A percentile compares a stretch with the other conserved stretches of the same genome.
These are phyloP conservation scores for Breynia disticha DNA, from an alignment of 441 rosid genomes.

Conservation along the genomic window DNA sequence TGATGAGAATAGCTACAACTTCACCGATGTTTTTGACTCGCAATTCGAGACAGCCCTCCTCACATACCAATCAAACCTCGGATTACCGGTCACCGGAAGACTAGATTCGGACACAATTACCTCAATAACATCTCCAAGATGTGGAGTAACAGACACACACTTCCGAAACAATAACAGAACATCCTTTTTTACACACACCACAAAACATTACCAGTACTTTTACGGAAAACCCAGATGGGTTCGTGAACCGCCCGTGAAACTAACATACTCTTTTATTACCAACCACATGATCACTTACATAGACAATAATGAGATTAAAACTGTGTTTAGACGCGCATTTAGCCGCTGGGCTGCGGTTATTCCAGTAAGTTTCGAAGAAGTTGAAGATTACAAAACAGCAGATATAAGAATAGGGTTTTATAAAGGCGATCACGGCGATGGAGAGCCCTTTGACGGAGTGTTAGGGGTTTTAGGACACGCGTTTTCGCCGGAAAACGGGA, in stretches of 20 bases:
- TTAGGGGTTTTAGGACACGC: conserved; percentile 75
- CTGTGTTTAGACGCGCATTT: conserved; percentile 46
- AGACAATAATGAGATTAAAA: conserved; percentile 23
- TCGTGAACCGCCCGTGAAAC: conserved; percentile 25
- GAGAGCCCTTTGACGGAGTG: conserved; percentile 73
- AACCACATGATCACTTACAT: conserved; percentile 42
- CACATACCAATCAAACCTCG: conserved; percentile 49
- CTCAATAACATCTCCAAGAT: conserved; percentile 58
- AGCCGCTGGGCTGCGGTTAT: conserved; percentile 61
- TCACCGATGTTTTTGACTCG: conserved; percentile 56
- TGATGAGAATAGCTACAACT: conserved; percentile 10
- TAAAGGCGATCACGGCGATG: conserved; percentile 63
- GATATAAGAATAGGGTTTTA: conserved; percentile 60
- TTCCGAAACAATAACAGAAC: background rate
- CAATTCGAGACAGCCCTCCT: conserved; percentile 43
- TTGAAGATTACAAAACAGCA: conserved; percentile 29
- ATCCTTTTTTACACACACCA: conserved; percentile 16
- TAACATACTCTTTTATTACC: conserved; percentile 53
- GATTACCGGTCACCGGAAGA: conserved; percentile 50
- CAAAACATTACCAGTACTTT: conserved; percentile 50
- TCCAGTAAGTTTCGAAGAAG: conserved; percentile 51
- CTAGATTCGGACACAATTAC: conserved; percentile 57
- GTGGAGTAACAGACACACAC: conserved; percentile 48
- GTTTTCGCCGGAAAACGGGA: conserved; percentile 72
- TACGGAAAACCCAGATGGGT: conserved; percentile 63